Base-by-base conservation (phyloP, 2,329 filamentous ascomycete genomes). In the Fusarium bactridioides region DNA sequence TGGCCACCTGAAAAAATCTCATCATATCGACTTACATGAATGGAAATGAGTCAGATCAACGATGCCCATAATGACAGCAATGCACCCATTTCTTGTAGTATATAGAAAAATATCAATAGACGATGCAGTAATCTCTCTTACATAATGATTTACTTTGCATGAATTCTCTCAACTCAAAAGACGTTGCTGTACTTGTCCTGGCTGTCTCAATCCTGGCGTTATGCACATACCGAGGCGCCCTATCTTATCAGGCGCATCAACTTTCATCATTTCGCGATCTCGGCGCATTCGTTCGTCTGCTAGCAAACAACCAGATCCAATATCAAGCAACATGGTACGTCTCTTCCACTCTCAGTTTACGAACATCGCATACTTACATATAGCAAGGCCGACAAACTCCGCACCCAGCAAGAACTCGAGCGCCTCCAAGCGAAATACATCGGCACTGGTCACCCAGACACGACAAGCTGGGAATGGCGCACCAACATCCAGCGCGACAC, bases 331-430 rank as follows among this genome's bases (percentile, higher is more conserved):
- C 33, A 80, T 80, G 79, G 79, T 80, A 68, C 16, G 10, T 15
- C 11, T 37, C 29, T 50, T 10, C 18, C 5, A 29, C 25, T 10
- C 10, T 5, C 16, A 19, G 18, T 4, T 16, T 12, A 19, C 5
- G 18, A 40, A 38, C 43, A 23, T 35, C 27, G 23, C 27, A 7
- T 33, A 18, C 67, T 73, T 51, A 76, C 63, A 18, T n/a, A 31
- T 23, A 10, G 12, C 53, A 91, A 54, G 96, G 96, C 96, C 83
- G 96, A 99, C 86, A 99, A 99, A 85, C 93, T 99, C 74, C 95
- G 96, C 80, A 96, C 94, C 15, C 94, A 97, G 78, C 96, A 99
- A 84, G 96, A 99, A 83, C 95, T 99, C 80, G 96, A 99, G 84
- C 92, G 94, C 73, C 93, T 98, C 23, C 96, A 99, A 84, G 92